Evolutionary conservation across 257 asterid genomes (phyloP).

Genomic region (Gentiana dahurica): DNA sequence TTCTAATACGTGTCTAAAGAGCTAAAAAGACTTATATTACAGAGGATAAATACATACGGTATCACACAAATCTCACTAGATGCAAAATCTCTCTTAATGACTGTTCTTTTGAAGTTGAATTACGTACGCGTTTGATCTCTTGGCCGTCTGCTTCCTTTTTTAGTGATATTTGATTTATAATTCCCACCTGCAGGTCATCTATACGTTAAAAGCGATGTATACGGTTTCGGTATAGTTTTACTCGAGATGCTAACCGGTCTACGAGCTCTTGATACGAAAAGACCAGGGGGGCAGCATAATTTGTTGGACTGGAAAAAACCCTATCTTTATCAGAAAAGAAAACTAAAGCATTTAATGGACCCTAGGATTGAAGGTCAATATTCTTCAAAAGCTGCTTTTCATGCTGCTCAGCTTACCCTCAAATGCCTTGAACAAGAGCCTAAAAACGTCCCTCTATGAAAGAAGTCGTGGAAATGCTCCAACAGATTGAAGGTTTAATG

Average conservation of each 20-base stretch:
- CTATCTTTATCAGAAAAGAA: slow-evolving; percentile 16
- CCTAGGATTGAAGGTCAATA: slow-evolving; percentile 33
- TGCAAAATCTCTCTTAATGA: too few species aligned
- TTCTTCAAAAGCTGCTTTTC: slow-evolving; percentile 21
- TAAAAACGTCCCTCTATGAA: slow-evolving; percentile 34
- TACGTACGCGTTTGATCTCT: too few species aligned
- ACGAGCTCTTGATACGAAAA: slow-evolving; percentile 26
- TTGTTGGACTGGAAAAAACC: slow-evolving; percentile 32
- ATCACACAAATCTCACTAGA: too few species aligned
- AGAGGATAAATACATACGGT: too few species aligned
- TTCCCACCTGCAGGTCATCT: slow-evolving; percentile 24
- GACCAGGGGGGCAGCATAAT: slow-evolving; percentile 24
- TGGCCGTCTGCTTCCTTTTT: too few species aligned
- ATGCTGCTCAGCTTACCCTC: slow-evolving; percentile 25
- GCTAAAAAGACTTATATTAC: too few species aligned
- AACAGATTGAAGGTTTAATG: slow-evolving; percentile 24
- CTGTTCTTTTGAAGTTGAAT: too few species aligned
- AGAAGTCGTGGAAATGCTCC: slow-evolving; percentile 32
- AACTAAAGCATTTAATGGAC: slow-evolving; percentile 29
- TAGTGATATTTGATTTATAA: background rate
- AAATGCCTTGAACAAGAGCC: slow-evolving; percentile 33
- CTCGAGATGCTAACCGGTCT: slow-evolving; percentile 36
- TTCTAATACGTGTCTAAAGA: too few species aligned
- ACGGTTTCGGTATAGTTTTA: slow-evolving; percentile 39
- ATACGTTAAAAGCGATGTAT: slow-evolving; percentile 38